phyloP scores from a whole-genome alignment of 306 rosid genomes.

The Rosa persica region DNA sequence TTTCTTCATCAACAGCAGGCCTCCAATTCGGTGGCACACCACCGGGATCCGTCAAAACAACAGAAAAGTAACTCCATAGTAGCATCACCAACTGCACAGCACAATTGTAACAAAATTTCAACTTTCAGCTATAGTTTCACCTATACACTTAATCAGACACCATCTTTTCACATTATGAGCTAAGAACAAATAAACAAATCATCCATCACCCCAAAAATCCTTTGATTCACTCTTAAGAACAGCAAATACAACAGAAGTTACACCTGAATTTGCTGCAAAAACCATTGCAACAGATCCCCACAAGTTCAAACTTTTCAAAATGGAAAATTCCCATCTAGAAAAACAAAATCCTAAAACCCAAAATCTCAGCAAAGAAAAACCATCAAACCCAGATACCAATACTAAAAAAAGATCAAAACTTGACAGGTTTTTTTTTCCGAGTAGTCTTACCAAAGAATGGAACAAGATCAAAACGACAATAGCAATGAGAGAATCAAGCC shows the following conservation, averaged over 20 bases:
- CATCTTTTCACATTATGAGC: not conserved
- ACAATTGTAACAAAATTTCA: conserved; percentile 19
- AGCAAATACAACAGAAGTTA: not conserved
- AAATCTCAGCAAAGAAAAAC: conserved; percentile 1
- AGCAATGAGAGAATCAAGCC: conserved; percentile 67
- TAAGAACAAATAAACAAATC: not conserved
- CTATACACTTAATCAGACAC: conserved; percentile 5
- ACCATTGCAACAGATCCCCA: conserved; percentile 3
- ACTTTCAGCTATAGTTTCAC: conserved; percentile 20
- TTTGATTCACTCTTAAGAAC: not conserved
- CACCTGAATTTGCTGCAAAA: not conserved
- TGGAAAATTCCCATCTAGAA: not conserved
- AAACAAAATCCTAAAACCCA: conserved; percentile 1
- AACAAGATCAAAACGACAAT: conserved; percentile 75
- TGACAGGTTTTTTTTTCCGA: not conserved
- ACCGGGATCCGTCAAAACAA: conserved; percentile 94
- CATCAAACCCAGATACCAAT: not conserved
- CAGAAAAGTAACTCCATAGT: conserved; percentile 95
- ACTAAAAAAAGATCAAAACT: not conserved
- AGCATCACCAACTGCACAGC: conserved; percentile 85
- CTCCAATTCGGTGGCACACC: conserved; percentile 91
- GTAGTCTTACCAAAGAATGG: conserved; percentile 72
- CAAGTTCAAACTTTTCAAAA: not conserved
- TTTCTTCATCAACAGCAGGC: conserved; percentile 84
- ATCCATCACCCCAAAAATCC: not conserved